Evolutionary conservation across 2,329 filamentous ascomycete genomes (phyloP), one percentile per base, ranked within the genome.

Genomic region (Tolypocladium album): DNA sequence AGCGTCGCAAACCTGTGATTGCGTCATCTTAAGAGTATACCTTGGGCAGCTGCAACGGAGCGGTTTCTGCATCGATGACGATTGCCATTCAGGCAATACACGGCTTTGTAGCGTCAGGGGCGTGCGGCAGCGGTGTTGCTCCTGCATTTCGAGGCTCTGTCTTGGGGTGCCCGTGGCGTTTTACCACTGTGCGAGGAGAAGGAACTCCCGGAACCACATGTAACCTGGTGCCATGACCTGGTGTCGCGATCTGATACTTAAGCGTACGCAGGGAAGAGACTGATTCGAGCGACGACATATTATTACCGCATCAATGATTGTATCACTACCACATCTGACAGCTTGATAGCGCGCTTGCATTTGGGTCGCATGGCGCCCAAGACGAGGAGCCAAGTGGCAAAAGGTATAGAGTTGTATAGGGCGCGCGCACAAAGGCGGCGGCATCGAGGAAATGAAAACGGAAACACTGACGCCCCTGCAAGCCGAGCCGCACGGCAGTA

Each of bases 321-420:
- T 52, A 52, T 17, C 17, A 20, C 20, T 52, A 52, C 27, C 47
- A 20, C n/a, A 20, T 11, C 12, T n/a, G 47, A 52, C 47, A 12
- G 27, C 24, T 20, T 31, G 13, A 20, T 9, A 53, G 13, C 34
- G 13, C 47, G 38, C 40, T 40, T 20, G 43, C 24, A n/a, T 31
- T 22, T 39, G 55, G 9, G 42, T 43, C 38, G 15, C 5, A 73
- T 73, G 71, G 64, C 70, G 6, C 65, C 67, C 17, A 61, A 56
- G 56, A 65, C 65, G 13, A 61, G 67, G n/a, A 72, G 70, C 36
- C 52, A 45, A 8, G 64, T 65, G 8, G 59, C 56, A 20, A 64
- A 61, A 7, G 68, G 71, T 68, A 56, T 55, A 63, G 13, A 11
- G 3, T 20, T 3, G 71, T 68, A 56, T 55, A 63, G 13, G 17